These are phyloP conservation scores for Sarocladium strictum DNA, from an alignment of 2,329 filamentous ascomycete genomes.

Conservation along the genomic window DNA sequence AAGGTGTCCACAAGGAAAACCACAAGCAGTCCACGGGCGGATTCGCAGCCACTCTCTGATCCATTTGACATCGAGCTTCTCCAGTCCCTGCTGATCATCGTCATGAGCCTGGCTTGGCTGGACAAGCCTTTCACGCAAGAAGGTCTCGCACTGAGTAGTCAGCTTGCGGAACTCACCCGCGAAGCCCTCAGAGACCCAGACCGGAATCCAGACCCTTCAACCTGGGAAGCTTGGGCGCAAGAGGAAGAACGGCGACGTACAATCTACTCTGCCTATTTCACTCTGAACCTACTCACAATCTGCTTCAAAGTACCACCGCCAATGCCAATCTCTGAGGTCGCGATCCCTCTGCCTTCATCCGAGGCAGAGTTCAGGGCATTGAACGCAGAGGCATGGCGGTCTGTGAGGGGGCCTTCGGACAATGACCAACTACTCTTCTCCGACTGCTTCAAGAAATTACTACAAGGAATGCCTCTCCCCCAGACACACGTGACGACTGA, in stretches of 20 bases:
- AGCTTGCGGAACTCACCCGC: conserved; percentile 47
- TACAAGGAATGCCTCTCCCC: conserved; percentile 15
- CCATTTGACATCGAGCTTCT: conserved; percentile 36
- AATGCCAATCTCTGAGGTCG: conserved; percentile 36
- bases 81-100: conserved; percentile 44
- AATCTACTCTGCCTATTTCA: conserved; percentile 39
- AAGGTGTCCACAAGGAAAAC: conserved; percentile 4
- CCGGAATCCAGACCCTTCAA: background rate
- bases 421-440: conserved; percentile 19
- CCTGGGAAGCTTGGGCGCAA: conserved; percentile 45
- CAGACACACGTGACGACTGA: conserved; percentile 31
- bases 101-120: conserved; percentile 55
- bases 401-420: conserved; percentile 18
- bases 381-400: conserved; percentile 42
- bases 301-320: conserved; percentile 56
- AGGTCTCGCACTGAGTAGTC: conserved; percentile 50
- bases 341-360: conserved; percentile 45
- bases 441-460: conserved; percentile 25
- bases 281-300: conserved; percentile 55
- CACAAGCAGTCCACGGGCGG: background rate
- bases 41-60: background rate
- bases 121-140: conserved; percentile 51
- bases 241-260: conserved; percentile 4
- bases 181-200: conserved; percentile 35
- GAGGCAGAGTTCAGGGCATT: conserved; percentile 49